Percentiles rank a stretch among this genome's conserved stretches.
Conservation (phyloP, 352 stramenopile species). For the Phytophthora podocarpi region DNA sequence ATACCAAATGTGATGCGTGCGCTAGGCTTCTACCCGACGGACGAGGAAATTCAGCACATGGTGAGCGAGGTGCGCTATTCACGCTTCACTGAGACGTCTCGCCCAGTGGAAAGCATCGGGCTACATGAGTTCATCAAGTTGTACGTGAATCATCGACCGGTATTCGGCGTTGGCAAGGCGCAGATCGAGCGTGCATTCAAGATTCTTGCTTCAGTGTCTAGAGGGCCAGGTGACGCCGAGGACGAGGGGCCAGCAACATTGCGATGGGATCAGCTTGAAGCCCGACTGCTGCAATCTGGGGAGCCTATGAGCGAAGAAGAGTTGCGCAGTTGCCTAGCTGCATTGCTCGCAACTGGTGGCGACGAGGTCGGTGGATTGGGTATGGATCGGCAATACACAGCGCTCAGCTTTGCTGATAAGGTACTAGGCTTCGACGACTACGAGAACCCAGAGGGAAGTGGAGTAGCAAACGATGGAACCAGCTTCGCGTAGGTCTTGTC, state of each 20-base stretch:
- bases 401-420: slow-evolving; percentile 79
- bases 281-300: slow-evolving; percentile 63
- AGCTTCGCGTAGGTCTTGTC: background rate
- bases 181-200: slow-evolving; percentile 83
- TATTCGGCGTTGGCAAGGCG: slow-evolving; percentile 83
- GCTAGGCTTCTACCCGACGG: slow-evolving; percentile 92
- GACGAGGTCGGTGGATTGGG: slow-evolving; percentile 19
- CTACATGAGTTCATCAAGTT: slow-evolving; percentile 88
- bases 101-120: slow-evolving; percentile 64
- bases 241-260: slow-evolving; percentile 31
- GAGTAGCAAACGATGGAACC: background rate
- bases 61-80: slow-evolving; percentile 87
- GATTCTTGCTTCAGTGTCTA: slow-evolving; percentile 35
- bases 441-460: slow-evolving; percentile 37
- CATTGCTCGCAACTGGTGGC: slow-evolving; percentile 62
- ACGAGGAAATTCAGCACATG: slow-evolving; percentile 92
- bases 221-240: background rate
- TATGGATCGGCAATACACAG: slow-evolving; percentile 62
- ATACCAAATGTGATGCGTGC: slow-evolving; percentile 93
- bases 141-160: slow-evolving; percentile 93
- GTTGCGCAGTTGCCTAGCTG: slow-evolving; percentile 77
- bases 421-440: slow-evolving; percentile 92
- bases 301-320: slow-evolving; percentile 87
- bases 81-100: slow-evolving; percentile 77
- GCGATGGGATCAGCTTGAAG: slow-evolving; percentile 71